phyloP scores from a whole-genome alignment of 78 protist genomes.

The Dictyostelium capitatum region DNA sequence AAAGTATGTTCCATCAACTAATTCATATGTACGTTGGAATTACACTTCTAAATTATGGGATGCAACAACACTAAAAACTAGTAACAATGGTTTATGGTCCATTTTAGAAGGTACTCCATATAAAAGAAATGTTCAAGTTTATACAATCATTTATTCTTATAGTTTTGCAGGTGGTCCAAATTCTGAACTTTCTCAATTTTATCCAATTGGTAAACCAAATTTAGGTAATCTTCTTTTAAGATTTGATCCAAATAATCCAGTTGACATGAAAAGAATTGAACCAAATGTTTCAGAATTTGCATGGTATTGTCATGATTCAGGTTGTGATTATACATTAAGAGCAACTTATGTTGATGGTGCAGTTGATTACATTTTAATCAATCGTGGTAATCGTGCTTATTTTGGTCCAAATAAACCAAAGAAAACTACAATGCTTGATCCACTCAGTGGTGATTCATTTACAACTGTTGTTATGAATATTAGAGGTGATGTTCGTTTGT shows the following conservation, averaged over 20 bases:
- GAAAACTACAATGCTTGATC: neutral
- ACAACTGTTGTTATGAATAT: neutral
- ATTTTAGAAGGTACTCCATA: conserved; percentile 5
- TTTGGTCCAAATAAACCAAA: too few relatives aligned
- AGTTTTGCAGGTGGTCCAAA: neutral
- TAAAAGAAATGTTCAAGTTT: conserved; percentile 11
- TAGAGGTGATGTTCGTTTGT: neutral
- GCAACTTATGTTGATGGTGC: conserved; percentile 34
- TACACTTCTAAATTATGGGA: neutral
- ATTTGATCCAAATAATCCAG: conserved; percentile 48
- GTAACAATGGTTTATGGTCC: neutral
- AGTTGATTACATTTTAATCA: neutral
- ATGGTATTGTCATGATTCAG: conserved; percentile 34
- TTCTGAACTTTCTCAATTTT: neutral
- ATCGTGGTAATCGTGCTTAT: neutral
- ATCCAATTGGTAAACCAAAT: conserved; percentile 4
- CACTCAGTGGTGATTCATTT: conserved; percentile 1
- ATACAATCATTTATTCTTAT: conserved; percentile 8
- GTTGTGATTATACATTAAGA: conserved; percentile 50
- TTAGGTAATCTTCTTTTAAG: conserved; percentile 25
- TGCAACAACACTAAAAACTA: neutral
- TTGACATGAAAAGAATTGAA: neutral
- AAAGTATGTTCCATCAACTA: neutral
- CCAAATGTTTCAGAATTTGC: neutral
- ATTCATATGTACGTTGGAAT: conserved; percentile 18